Evolutionary conservation across 768 basidiomycete genomes (phyloP).

Genomic region (Strobilomyces echinocephalus): DNA sequence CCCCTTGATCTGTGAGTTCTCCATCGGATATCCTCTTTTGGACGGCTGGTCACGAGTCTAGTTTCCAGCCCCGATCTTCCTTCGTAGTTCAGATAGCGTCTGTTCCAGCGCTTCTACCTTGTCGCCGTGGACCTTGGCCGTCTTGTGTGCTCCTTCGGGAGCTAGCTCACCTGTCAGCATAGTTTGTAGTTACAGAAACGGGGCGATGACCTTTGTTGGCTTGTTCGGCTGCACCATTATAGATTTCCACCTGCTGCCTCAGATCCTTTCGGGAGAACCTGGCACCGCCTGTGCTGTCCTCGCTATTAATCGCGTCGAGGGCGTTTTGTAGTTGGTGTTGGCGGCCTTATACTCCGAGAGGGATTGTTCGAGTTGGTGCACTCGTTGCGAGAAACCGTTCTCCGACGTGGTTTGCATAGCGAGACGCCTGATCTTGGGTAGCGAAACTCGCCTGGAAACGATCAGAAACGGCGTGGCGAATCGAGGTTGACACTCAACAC

Average conservation of each 20-base stretch:
- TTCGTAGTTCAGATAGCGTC: conserved; percentile 68
- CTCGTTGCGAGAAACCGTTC: too few species aligned
- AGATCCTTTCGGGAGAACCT: too few species aligned
- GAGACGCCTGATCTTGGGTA: too few species aligned
- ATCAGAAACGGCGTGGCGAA: not conserved
- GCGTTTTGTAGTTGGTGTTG: too few species aligned
- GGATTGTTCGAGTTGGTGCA: too few species aligned
- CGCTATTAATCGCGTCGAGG: conserved; percentile 23
- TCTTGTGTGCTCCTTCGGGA: conserved; percentile 37
- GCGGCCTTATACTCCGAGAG: too few species aligned
- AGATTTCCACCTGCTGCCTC: too few species aligned
- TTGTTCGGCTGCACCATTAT: conserved; percentile 25
- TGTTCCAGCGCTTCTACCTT: conserved; percentile 72
- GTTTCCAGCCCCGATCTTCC: conserved; percentile 74
- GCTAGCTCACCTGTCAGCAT: conserved; percentile 31
- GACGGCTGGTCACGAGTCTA: too few species aligned
- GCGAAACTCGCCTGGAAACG: conserved; percentile 51
- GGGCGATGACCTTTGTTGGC: conserved; percentile 38
- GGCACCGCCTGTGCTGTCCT: too few species aligned
- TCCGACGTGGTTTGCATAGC: too few species aligned
- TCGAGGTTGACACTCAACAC: conserved; percentile 42
- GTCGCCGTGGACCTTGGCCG: conserved; percentile 37
- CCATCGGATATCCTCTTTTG: too few species aligned
- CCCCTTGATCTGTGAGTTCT: too few species aligned
- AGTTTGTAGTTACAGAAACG: not conserved